These are phyloP conservation scores for Canna indica DNA, from an alignment of 176 grass and related monocot genomes.

Conservation along the genomic window DNA sequence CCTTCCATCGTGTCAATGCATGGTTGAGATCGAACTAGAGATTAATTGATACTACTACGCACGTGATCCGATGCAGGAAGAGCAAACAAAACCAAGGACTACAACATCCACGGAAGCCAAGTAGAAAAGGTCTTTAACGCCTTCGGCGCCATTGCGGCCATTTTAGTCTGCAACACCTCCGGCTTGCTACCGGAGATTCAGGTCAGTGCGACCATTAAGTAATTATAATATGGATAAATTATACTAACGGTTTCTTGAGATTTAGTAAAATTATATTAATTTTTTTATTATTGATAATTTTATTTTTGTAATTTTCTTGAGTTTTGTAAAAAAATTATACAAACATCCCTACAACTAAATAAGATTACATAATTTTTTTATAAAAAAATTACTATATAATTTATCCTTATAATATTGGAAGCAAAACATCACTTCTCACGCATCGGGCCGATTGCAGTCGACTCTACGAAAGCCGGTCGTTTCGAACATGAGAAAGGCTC, in stretches of 20 bases:
- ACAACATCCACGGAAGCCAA: slow-evolving; percentile 34
- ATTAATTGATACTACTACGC: not conserved
- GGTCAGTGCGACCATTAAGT: slow-evolving; percentile 15
- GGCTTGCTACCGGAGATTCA: slow-evolving; percentile 84
- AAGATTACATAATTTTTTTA: not conserved
- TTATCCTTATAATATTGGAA: too few species aligned
- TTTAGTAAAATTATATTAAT: too few species aligned
- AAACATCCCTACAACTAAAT: too few species aligned
- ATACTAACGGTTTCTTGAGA: too few species aligned
- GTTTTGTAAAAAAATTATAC: too few species aligned
- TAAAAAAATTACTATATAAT: too few species aligned
- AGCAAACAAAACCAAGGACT: slow-evolving; percentile 33
- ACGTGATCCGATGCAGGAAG: slow-evolving; percentile 23
- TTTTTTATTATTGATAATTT: too few species aligned
- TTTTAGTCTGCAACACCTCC: slow-evolving; percentile 86
- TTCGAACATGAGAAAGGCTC: slow-evolving; percentile 50
- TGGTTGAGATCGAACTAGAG: not conserved
- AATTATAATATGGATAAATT: too few species aligned
- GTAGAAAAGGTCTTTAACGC: slow-evolving; percentile 55
- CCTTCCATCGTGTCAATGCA: not conserved
- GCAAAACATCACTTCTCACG: too few species aligned
- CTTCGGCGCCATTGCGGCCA: slow-evolving; percentile 58
- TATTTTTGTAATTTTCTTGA: too few species aligned
- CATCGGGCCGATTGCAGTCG: too few species aligned
- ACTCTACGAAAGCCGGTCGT: slow-evolving; percentile 53